Percentiles rank a stretch among this genome's conserved stretches.
phyloP scores from a whole-genome alignment of 805 yeast genomes.

The Cyberlindnera galapagoensis region DNA sequence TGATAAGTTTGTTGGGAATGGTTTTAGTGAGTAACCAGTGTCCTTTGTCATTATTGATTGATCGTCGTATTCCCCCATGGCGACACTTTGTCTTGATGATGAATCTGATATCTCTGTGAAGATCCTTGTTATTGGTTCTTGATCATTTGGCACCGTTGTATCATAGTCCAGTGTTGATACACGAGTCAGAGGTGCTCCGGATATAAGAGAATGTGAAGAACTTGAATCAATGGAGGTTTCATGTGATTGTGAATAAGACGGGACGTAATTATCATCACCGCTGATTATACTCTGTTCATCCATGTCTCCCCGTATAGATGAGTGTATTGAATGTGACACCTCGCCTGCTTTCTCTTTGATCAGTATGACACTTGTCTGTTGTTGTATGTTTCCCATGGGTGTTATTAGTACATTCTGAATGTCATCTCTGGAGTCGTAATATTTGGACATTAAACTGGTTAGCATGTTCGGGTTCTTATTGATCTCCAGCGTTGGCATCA shows the following conservation, averaged over 20 bases:
- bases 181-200: too few species aligned
- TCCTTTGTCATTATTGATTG: slow-evolving; percentile 3
- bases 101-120: slow-evolving; percentile 8
- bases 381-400: slow-evolving; percentile 10
- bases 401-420: slow-evolving; percentile 10
- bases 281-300: too few species aligned
- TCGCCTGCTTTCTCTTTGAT: slow-evolving; percentile 1
- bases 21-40: slow-evolving; percentile 8
- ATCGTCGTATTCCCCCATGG: slow-evolving; percentile 6
- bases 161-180: not conserved
- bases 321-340: too few species aligned
- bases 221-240: too few species aligned
- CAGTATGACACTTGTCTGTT: slow-evolving; percentile 12
- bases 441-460: slow-evolving; percentile 9
- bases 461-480: slow-evolving; percentile 10
- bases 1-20: slow-evolving; percentile 15
- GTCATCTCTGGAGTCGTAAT: slow-evolving; percentile 5
- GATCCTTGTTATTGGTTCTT: slow-evolving; percentile 8
- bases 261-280: too few species aligned
- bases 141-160: not conserved
- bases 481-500: slow-evolving; percentile 13
- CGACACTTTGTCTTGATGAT: slow-evolving; percentile 5
- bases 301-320: too few species aligned
- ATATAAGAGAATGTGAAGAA: too few species aligned
- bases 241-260: too few species aligned